Percentiles rank a stretch among this genome's conserved stretches.
These are phyloP conservation scores for Coix lacrymajobi DNA, from an alignment of 176 grass and related monocot genomes.

Conservation along the genomic window DNA sequence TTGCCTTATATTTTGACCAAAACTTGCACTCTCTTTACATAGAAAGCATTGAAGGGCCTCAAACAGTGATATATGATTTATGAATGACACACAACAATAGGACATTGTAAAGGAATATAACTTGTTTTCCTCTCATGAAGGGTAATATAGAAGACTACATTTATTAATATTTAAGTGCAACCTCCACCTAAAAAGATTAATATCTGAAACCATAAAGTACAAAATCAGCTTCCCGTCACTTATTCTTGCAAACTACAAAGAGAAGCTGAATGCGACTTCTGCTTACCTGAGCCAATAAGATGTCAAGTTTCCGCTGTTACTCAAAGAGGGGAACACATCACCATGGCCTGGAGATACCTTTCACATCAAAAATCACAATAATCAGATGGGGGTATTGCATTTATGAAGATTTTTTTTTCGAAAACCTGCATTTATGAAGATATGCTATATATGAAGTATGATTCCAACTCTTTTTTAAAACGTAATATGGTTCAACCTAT, in stretches of 20 bases:
- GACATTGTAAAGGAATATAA: neutral
- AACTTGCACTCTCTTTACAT: neutral
- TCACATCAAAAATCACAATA: slow-evolving; percentile 25
- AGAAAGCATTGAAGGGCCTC: neutral
- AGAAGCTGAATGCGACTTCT: neutral
- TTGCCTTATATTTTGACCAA: neutral
- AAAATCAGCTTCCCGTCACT: neutral
- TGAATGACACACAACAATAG: neutral
- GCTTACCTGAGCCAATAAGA: slow-evolving; percentile 70
- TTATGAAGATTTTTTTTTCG: neutral
- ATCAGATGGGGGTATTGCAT: neutral
- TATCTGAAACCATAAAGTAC: neutral
- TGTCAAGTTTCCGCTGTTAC: slow-evolving; percentile 88
- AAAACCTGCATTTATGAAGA: neutral
- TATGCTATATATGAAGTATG: neutral
- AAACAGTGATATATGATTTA: neutral
- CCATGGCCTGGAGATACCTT: slow-evolving; percentile 97
- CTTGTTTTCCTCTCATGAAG: neutral
- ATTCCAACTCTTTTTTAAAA: neutral
- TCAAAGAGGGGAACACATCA: slow-evolving; percentile 90
- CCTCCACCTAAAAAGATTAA: neutral
- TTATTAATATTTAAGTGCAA: neutral
- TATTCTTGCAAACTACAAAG: neutral
- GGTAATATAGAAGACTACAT: neutral
- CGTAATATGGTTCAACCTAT: neutral